phyloP scores from a whole-genome alignment of 306 rosid genomes.

The Casuarina cunninghamiana region DNA sequence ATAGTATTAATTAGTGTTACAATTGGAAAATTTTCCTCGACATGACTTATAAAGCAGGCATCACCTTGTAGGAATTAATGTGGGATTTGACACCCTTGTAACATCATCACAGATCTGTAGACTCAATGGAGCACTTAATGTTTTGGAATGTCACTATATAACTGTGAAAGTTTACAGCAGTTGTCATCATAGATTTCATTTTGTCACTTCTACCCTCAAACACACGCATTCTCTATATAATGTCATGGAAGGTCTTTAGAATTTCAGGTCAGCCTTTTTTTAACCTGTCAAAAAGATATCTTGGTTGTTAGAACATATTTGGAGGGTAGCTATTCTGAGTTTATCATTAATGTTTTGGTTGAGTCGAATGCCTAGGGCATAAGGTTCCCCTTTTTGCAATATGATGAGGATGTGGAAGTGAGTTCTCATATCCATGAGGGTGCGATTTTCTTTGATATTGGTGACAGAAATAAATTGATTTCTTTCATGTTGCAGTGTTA shows the following conservation, averaged over 20 bases:
- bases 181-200: neutral
- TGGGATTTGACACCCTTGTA: no score
- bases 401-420: neutral
- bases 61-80: no score
- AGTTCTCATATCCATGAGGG: neutral
- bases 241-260: neutral
- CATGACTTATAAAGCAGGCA: no score
- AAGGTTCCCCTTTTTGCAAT: no score
- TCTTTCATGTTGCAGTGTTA: neutral
- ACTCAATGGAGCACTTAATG: no score
- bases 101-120: no score
- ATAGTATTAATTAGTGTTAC: no score
- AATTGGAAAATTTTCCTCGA: no score
- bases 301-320: neutral
- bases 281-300: neutral
- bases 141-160: neutral
- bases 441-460: neutral
- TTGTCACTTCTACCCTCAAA: neutral
- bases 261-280: neutral
- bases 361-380: neutral
- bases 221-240: no score
- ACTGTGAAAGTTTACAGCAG: neutral
- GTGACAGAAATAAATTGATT: neutral
- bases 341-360: neutral
- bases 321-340: constrained; percentile 3